Conservation (phyloP, 352 stramenopile genomes). For the Phytophthora sp. region DNA sequence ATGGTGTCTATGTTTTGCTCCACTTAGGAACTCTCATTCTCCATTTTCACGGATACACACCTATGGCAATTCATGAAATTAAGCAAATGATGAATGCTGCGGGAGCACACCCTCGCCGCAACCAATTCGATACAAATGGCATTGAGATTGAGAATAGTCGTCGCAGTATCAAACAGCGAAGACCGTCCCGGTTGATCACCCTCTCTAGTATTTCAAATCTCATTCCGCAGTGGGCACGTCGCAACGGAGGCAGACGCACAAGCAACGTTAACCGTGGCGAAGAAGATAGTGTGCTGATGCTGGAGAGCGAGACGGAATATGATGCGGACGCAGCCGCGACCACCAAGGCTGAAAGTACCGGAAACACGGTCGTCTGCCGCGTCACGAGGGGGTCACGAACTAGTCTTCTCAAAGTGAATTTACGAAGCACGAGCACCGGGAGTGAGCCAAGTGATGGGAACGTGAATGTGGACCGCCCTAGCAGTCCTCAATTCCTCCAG, state of each 20-base stretch:
- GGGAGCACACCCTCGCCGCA: slow-evolving; percentile 41
- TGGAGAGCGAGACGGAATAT: slow-evolving; percentile 29
- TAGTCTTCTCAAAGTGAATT: slow-evolving; percentile 44
- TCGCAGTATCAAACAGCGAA: slow-evolving; percentile 14
- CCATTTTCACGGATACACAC: slow-evolving; percentile 70
- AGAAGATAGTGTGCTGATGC: slow-evolving; percentile 38
- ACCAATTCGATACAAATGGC: slow-evolving; percentile 27
- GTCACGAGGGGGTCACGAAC: slow-evolving; percentile 34
- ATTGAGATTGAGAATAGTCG: slow-evolving; percentile 26
- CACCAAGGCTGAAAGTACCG: slow-evolving; percentile 26
- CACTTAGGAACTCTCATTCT: slow-evolving; percentile 77
- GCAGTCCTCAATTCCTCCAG: slow-evolving; percentile 21
- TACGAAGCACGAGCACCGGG: slow-evolving; percentile 24
- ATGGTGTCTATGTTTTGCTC: background rate
- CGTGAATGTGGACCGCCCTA: background rate
- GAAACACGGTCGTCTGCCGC: slow-evolving; percentile 39
- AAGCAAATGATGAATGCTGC: slow-evolving; percentile 61
- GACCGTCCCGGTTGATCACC: slow-evolving; percentile 40
- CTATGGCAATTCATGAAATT: slow-evolving; percentile 49
- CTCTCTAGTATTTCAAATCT: slow-evolving; percentile 44
- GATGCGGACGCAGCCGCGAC: slow-evolving; percentile 9
- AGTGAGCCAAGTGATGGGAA: slow-evolving; percentile 13
- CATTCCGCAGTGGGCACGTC: slow-evolving; percentile 39
- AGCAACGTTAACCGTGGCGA: slow-evolving; percentile 55
- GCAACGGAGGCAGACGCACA: slow-evolving; percentile 42